Evolutionary conservation across 371 early-diverging fungal genomes (phyloP), one percentile per base, ranked within the genome.

Genomic region (Mucor saturninus): DNA sequence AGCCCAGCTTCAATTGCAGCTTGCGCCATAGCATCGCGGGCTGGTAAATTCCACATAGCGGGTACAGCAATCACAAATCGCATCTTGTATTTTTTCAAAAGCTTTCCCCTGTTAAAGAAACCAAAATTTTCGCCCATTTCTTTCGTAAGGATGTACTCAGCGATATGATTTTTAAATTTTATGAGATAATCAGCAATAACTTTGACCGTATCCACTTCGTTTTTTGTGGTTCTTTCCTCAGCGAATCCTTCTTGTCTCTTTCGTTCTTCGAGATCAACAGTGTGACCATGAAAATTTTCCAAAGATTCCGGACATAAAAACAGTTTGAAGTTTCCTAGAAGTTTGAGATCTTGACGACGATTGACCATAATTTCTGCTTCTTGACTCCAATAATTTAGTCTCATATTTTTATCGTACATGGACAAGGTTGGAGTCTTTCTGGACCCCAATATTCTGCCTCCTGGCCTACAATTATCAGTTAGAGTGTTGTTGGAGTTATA

Each of bases 41-140:
- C 69, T 48, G 67, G 49, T 31, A 69, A 66, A 26, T 62, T 68
- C 79, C 79, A 78, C 70, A 78, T 78, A 39, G 72, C 74, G 37
- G 76, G 79, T 1, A 56, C 56, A 13, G 56, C 45, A 13, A 56
- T 29, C 4, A 43, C 35, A 45, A 29, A 56, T 9, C 39, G 7
- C 1, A 56, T 7, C 6, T 10, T 56, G 30, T 29, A 7, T 5
- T 29, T 6, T 29, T 56, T 43, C 30, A 29, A 39, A n/a, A 6
- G 2, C 5, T 35, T 35, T 4, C 28, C 2, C 29, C 29, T 42
- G n/a, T 11, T 40, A 3, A 1, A 8, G 3, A 0, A 2, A 8
- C 14, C 42, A 5, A 42, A 56, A 1, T 42, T 15, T 8, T 15
- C 31, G 0, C 21, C 3, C 3, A 5, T 45, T 45, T 45, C 46